Evolutionary conservation across 768 basidiomycete species (phyloP).

Genomic region (Boletus vermiculosoides): DNA sequence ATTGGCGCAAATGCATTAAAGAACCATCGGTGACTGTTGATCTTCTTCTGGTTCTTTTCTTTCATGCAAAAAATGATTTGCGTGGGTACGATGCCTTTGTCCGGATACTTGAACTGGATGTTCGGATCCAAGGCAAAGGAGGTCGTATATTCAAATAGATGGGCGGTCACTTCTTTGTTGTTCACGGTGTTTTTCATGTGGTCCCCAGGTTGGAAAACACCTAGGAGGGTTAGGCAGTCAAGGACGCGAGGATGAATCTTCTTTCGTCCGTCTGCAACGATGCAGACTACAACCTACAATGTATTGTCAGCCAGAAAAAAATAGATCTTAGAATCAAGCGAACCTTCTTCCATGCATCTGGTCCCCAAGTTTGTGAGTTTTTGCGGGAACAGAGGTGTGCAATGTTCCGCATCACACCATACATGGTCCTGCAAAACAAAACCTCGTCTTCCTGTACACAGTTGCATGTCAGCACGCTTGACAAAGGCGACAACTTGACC

Average conservation of each 20-base stretch:
- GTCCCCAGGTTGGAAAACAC: slow-evolving; percentile 80
- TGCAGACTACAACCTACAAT: slow-evolving; percentile 81
- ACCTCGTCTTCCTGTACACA: slow-evolving; percentile 75
- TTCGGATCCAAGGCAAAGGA: slow-evolving; percentile 77
- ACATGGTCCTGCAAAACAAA: slow-evolving; percentile 87
- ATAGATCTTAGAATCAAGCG: background rate
- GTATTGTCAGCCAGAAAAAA: background rate
- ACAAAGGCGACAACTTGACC: background rate
- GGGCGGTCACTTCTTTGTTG: slow-evolving; percentile 67
- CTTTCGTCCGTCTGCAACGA: slow-evolving; percentile 85
- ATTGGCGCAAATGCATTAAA: slow-evolving; percentile 90
- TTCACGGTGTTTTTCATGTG: slow-evolving; percentile 66
- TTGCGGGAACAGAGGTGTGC: slow-evolving; percentile 80
- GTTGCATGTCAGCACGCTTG: slow-evolving; percentile 11
- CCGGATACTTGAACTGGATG: slow-evolving; percentile 82
- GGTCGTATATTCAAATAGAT: slow-evolving; percentile 85
- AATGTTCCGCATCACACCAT: slow-evolving; percentile 92
- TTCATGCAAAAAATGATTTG: slow-evolving; percentile 91
- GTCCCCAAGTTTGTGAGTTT: slow-evolving; percentile 93
- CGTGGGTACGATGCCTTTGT: slow-evolving; percentile 92
- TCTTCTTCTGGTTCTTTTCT: slow-evolving; percentile 96
- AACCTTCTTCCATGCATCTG: slow-evolving; percentile 95
- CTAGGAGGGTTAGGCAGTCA: slow-evolving; percentile 87
- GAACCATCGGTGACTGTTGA: slow-evolving; percentile 96
- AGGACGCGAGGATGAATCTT: slow-evolving; percentile 82